Percentiles rank a stretch among this genome's conserved stretches.
Conservation (phyloP, 2,329 filamentous ascomycete species). For the Pezicula carpinea region DNA sequence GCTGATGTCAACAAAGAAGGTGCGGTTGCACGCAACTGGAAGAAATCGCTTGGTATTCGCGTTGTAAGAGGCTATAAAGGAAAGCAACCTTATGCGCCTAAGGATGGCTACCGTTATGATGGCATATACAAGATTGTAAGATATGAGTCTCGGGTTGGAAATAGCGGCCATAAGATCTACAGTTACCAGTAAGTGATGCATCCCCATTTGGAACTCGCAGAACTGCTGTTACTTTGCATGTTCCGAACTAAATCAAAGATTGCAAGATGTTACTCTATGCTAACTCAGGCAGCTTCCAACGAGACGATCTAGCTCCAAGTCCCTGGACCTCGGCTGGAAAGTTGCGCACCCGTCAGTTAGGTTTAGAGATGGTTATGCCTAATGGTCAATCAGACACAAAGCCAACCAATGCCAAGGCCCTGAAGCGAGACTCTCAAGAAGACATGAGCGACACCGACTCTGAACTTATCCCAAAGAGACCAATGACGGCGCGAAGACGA, state of each 20-base stretch:
- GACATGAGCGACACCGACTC: neutral
- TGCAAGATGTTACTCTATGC: neutral
- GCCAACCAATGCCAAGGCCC: neutral
- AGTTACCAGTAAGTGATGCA: neutral
- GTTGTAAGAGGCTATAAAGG: neutral
- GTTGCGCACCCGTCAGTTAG: neutral
- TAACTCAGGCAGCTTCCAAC: neutral
- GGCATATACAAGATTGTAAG: constrained; percentile 1
- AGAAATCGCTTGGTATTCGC: neutral
- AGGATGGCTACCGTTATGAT: neutral
- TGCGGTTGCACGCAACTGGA: neutral
- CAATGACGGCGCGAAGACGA: too few relatives aligned
- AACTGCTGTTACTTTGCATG: too few relatives aligned
- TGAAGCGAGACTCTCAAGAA: neutral
- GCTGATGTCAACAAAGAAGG: neutral
- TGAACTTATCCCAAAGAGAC: too few relatives aligned
- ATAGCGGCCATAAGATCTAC: neutral
- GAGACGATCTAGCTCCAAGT: neutral
- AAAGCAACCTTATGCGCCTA: neutral
- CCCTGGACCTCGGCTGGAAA: neutral
- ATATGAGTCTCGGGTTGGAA: neutral
- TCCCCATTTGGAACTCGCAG: neutral
- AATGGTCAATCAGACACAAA: neutral
- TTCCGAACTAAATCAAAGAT: too few relatives aligned
- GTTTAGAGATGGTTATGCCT: neutral